Evolutionary conservation across 352 stramenopile genomes (phyloP), one percentile per base, ranked within the genome.

Genomic region (Globisporangium yorkense): DNA sequence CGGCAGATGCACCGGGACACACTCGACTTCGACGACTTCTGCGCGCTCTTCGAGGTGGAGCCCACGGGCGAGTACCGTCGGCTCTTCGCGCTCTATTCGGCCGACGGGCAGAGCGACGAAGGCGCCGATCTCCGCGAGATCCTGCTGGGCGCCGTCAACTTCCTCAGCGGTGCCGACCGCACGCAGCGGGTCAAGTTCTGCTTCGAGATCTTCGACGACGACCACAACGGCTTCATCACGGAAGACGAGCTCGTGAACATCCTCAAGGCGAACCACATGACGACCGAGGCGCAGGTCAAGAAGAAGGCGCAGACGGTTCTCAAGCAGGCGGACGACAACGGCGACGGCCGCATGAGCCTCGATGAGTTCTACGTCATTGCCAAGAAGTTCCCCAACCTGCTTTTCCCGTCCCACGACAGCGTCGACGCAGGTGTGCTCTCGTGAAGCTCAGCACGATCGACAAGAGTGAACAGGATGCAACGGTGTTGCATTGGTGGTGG

Each of bases 191-290:
- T 96, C 24, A 87, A 91, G 56, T 96, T 98, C 56, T 94, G 88
- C 60, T 98, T 98, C 63, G 89, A 96, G 24, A 88, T 98, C 52
- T 98, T 96, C 55, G 93, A 98, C 62, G 89, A 97, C 54, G 93
- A 98, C 64, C 80, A 91, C 72, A 96, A 92, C 49, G 83, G 83
- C 21, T 97, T 92, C 59, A 88, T 97, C 63, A 93, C 84, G 0
- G 71, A 93, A 54, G 75, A 91, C 41, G 90, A 98, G 67, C 81
- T 98, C 20, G 68, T 95, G 15, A 87, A 92, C 40, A 96, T 98
- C 47, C 73, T 98, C 56, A 90, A 88, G 54, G 89, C 85, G 3
- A 97, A 96, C 54, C 88, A 97, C 68, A 75, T 97, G 71, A 87
- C 78, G 2, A 75, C 78, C 5, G 69, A 74, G 29, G 78, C 76